Evolutionary conservation across 2,329 filamentous ascomycete genomes (phyloP).

Genomic region (Xylaria sp.): DNA sequence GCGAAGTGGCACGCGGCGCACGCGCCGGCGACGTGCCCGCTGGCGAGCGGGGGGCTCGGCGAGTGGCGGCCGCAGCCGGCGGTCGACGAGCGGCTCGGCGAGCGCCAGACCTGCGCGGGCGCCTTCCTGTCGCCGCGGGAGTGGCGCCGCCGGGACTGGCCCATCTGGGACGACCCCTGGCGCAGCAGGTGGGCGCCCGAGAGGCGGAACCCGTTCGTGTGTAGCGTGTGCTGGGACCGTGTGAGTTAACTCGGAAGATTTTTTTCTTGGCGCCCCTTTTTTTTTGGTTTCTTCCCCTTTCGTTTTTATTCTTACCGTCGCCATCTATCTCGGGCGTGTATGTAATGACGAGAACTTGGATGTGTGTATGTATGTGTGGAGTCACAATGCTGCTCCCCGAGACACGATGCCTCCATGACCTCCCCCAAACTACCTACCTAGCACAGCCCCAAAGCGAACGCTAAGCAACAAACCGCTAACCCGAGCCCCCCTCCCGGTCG

Average conservation of each 20-base stretch:
- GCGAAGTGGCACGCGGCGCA: conserved; percentile 21
- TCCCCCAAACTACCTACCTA: too few relatives aligned
- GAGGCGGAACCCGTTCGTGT: conserved; percentile 14
- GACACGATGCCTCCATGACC: too few relatives aligned
- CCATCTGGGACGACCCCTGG: conserved; percentile 11
- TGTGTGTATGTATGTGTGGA: too few relatives aligned
- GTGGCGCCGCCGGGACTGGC: neutral
- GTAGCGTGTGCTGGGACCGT: conserved; percentile 11
- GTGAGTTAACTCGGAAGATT: neutral
- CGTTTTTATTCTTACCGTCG: too few relatives aligned
- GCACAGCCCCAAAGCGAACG: too few relatives aligned
- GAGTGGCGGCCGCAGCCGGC: neutral
- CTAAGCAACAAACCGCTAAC: too few relatives aligned
- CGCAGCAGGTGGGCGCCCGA: conserved; percentile 16
- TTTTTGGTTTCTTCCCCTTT: too few relatives aligned
- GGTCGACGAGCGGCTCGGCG: neutral
- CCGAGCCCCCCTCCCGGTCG: too few relatives aligned
- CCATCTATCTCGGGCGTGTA: too few relatives aligned
- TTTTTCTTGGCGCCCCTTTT: too few relatives aligned
- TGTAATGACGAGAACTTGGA: too few relatives aligned
- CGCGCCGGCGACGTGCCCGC: neutral
- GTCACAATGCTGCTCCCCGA: too few relatives aligned
- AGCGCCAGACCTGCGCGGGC: neutral
- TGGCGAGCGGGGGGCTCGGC: neutral
- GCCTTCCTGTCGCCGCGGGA: neutral